Evolutionary conservation across 2,329 filamentous ascomycete species (phyloP).

Genomic region (Chaetomiaceae sp.): DNA sequence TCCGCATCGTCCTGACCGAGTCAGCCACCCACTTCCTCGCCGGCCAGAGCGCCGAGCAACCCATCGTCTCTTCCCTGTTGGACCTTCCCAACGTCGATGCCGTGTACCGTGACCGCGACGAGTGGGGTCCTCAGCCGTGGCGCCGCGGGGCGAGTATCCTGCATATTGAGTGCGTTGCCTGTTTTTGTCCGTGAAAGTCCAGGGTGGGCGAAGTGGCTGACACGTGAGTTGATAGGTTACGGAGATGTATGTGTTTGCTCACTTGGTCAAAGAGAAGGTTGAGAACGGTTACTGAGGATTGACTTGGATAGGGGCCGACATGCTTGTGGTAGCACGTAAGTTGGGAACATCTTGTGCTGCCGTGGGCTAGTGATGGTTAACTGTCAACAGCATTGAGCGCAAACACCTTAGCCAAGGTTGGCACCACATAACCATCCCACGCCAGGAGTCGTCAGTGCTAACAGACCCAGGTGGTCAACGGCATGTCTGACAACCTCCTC

Average conservation of each 20-base stretch:
- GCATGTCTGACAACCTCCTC: conserved; percentile 73
- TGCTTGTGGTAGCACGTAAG: conserved; percentile 26
- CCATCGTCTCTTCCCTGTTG: conserved; percentile 56
- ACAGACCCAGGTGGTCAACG: conserved; percentile 53
- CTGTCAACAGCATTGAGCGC: conserved; percentile 57
- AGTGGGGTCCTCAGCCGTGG: conserved; percentile 75
- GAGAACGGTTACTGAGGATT: neutral
- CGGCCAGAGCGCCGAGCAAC: conserved; percentile 74
- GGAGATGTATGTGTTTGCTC: conserved; percentile 16
- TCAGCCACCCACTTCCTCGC: conserved; percentile 71
- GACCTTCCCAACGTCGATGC: conserved; percentile 68
- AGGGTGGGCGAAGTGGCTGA: neutral
- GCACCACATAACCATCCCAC: neutral
- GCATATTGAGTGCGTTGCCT: conserved; percentile 66
- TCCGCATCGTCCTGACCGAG: conserved; percentile 77
- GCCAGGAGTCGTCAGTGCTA: neutral
- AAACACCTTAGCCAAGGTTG: conserved; percentile 73
- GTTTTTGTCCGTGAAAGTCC: neutral
- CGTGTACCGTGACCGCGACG: conserved; percentile 78
- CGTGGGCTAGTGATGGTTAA: too few relatives aligned
- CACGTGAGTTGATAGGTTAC: neutral
- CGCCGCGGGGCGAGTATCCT: conserved; percentile 72
- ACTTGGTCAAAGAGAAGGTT: too few relatives aligned
- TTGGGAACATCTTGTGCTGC: neutral
- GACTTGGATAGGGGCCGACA: conserved; percentile 23